Base-by-base conservation (phyloP, 148 eudicot genomes). In the Rhododendron williamsianum region DNA sequence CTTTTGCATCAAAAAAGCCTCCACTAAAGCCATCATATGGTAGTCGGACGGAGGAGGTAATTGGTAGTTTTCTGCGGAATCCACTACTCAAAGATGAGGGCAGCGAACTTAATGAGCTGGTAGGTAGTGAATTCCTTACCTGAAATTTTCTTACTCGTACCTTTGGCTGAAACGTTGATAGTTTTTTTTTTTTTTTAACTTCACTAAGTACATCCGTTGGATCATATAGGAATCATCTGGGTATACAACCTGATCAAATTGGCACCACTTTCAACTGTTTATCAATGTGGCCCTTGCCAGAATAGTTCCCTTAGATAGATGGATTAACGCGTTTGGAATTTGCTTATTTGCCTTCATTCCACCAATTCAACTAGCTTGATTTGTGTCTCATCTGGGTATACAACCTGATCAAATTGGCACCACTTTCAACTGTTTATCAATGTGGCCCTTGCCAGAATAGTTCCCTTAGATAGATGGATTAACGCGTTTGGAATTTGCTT, bases 21-120 rank as follows among this genome's bases (percentile, higher is more conserved):
- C 69, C 91, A 52, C 25, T 83, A 30, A 83, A 89, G 52, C 74
- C 91, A 83, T 81, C 93, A 54, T 88, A 88, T 81, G 89, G 89
- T 52, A 92, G 90, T 77, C 93, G 91, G 83, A 88, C 95, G 52
- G 94, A 94, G 87, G 91, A 90, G 85, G 91, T 94, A 77, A 83
- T 92, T 76, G 85, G 90, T 78, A 90, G 89, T 83, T 94, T 94
- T 87, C 82, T 95, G 89, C 91, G 92, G 82, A 92, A 88, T 87
- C 96, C 97, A 60, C 82, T 89, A 82, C 65, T 97, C 83, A 85
- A 89, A 87, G 93, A 89, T 63, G 90, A 89, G 60, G 87, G 86
- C 65, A 71, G 77, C 56, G 86, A 83, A 80, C 36, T 82, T 48
- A 90, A 85, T 85, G 89, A 86, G 69, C 87, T 73, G 93, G 95